A percentile compares a stretch with the other conserved stretches of the same genome.
Evolutionary conservation across 192 early-diverging fungal species (phyloP).

Genomic region (Entomortierella beljakovae): DNA sequence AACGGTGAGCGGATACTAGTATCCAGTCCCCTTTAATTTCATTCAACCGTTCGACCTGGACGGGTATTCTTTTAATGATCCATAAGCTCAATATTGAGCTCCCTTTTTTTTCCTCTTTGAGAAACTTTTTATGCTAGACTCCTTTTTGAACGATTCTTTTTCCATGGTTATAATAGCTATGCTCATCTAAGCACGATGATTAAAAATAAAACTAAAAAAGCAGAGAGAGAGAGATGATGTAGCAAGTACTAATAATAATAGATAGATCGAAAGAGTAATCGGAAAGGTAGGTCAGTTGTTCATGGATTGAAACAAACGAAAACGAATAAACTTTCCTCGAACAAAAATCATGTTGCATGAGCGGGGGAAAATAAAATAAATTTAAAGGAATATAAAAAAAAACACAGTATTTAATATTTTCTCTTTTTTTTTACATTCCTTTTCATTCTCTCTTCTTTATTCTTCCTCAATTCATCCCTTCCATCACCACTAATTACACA

Average conservation of each 20-base stretch:
- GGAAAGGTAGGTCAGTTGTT: no score
- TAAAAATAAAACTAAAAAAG: background rate
- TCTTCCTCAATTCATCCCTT: background rate
- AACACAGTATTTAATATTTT: no score
- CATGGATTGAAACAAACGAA: background rate
- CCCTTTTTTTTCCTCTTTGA: slow-evolving; percentile 3
- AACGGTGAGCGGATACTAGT: no score
- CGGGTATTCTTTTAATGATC: no score
- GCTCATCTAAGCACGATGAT: background rate
- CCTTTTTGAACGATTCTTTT: background rate
- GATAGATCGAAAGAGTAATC: background rate
- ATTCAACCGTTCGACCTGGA: no score
- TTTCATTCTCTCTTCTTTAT: background rate
- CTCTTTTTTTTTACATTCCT: background rate
- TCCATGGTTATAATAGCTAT: background rate
- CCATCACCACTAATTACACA: background rate
- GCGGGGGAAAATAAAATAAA: no score
- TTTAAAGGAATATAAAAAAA: background rate
- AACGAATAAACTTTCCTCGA: no score
- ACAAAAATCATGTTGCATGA: no score
- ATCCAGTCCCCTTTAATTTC: no score
- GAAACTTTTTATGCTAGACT: background rate
- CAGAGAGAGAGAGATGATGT: background rate
- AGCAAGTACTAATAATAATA: background rate
- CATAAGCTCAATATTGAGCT: background rate